Conservation (phyloP, 331 rosid species). For the Acacia concinna region DNA sequence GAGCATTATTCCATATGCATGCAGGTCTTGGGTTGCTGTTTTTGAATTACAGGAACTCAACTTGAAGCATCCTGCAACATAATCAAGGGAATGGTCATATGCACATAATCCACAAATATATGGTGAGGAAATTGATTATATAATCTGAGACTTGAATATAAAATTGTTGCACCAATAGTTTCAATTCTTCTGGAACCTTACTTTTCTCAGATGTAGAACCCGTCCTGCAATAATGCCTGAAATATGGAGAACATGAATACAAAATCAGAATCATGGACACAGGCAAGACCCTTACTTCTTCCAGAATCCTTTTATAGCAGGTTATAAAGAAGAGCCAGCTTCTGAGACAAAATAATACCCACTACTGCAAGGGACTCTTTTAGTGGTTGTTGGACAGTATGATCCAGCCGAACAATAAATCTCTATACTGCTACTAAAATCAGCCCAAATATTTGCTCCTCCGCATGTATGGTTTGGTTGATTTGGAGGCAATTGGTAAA, state of each 20-base stretch:
- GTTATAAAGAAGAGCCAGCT: constrained; percentile 11
- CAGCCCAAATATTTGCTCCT: constrained; percentile 96
- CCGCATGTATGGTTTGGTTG: constrained; percentile 89
- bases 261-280: constrained; percentile 34
- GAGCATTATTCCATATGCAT: constrained; percentile 82
- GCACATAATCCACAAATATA: constrained; percentile 3
- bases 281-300: constrained; percentile 5
- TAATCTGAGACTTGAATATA: constrained; percentile 4
- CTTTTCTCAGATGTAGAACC: constrained; percentile 85
- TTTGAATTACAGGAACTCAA: constrained; percentile 82
- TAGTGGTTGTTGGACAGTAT: constrained; percentile 80
- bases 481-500: constrained; percentile 82
- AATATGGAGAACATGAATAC: constrained; percentile 31
- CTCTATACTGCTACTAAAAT: constrained; percentile 67
- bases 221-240: constrained; percentile 90
- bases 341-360: constrained; percentile 63
- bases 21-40: constrained; percentile 72
- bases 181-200: constrained; percentile 43
- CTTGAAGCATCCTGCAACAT: constrained; percentile 81
- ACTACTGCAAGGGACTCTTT: constrained; percentile 55
- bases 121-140: constrained; percentile 8
- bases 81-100: constrained; percentile 44
- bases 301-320: constrained; percentile 10
- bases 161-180: neutral
- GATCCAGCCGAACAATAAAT: constrained; percentile 88